Conservation (phyloP, 805 yeast species). For the Candida alai region DNA sequence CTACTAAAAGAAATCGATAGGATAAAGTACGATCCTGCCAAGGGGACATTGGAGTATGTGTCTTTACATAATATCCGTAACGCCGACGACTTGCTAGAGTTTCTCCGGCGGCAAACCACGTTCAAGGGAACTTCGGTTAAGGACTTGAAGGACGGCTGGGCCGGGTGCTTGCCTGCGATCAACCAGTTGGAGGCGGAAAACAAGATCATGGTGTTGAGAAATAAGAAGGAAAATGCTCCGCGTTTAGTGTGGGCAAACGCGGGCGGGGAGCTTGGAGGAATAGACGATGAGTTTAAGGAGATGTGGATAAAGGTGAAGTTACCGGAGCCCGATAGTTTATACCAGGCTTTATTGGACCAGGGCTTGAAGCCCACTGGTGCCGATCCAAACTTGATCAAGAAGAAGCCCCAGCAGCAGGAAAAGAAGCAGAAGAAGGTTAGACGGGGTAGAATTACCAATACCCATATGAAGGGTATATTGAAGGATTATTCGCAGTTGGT, state of each 20-base stretch:
- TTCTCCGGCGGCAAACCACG: slow-evolving; percentile 75
- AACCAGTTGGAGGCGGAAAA: slow-evolving; percentile 73
- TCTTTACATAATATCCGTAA: slow-evolving; percentile 85
- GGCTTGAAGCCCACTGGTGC: slow-evolving; percentile 96
- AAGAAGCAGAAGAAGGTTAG: slow-evolving; percentile 89
- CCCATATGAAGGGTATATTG: slow-evolving; percentile 93
- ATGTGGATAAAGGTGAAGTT: slow-evolving; percentile 79
- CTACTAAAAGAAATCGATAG: slow-evolving; percentile 73
- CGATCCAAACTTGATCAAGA: slow-evolving; percentile 92
- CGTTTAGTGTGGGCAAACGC: slow-evolving; percentile 85
- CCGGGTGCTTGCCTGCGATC: slow-evolving; percentile 76
- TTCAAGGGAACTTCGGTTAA: slow-evolving; percentile 85
- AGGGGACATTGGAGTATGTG: slow-evolving; percentile 74
- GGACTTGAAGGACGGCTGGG: slow-evolving; percentile 89
- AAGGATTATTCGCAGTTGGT: slow-evolving; percentile 66
- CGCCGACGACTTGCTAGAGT: slow-evolving; percentile 70
- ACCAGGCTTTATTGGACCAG: slow-evolving; percentile 68
- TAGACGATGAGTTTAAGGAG: slow-evolving; percentile 77
- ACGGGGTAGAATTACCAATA: slow-evolving; percentile 89
- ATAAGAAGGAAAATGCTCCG: slow-evolving; percentile 93
- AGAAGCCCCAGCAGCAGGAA: slow-evolving; percentile 51
- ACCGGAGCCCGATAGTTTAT: slow-evolving; percentile 80
- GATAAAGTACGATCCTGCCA: slow-evolving; percentile 60
- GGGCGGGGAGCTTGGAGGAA: slow-evolving; percentile 66
- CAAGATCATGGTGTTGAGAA: slow-evolving; percentile 77